Evolutionary conservation across 2,329 filamentous ascomycete genomes (phyloP).

Genomic region (Colletotrichum lini): DNA sequence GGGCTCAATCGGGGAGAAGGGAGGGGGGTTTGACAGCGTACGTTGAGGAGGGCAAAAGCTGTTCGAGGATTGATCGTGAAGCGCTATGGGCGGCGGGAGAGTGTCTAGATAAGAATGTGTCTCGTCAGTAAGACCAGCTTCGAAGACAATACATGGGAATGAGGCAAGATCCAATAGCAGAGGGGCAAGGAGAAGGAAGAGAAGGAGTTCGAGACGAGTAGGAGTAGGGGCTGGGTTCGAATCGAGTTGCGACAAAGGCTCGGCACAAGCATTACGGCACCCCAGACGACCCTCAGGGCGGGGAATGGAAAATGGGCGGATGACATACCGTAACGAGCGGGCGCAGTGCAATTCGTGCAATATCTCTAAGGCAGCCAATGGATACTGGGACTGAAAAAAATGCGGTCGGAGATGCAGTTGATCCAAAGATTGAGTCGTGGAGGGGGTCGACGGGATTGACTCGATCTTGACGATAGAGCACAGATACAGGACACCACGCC

Average conservation of each 20-base stretch:
- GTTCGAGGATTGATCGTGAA: slow-evolving; percentile 22
- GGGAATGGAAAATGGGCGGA: slow-evolving; percentile 28
- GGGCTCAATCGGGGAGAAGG: slow-evolving; percentile 5
- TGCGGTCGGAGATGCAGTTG: slow-evolving; percentile 53
- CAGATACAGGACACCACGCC: slow-evolving; percentile 38
- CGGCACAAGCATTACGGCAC: slow-evolving; percentile 22
- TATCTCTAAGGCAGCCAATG: slow-evolving; percentile 56
- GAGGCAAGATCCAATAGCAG: slow-evolving; percentile 17
- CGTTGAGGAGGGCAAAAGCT: slow-evolving; percentile 21
- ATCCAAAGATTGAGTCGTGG: slow-evolving; percentile 43
- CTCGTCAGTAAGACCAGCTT: slow-evolving; percentile 30
- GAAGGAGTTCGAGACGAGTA: not conserved
- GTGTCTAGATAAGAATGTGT: slow-evolving; percentile 31
- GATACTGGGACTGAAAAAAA: slow-evolving; percentile 57
- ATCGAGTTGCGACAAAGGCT: slow-evolving; percentile 39
- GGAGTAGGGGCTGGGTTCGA: slow-evolving; percentile 19
- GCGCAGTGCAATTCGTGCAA: slow-evolving; percentile 47
- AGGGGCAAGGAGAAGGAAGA: slow-evolving; percentile 12
- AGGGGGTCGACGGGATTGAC: slow-evolving; percentile 32
- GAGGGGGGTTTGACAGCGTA: slow-evolving; percentile 11
- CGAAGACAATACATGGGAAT: slow-evolving; percentile 2
- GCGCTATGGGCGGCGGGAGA: slow-evolving; percentile 34
- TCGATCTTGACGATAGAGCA: slow-evolving; percentile 39
- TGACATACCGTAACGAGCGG: slow-evolving; percentile 54
- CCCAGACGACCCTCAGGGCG: slow-evolving; percentile 32